phyloP scores from a whole-genome alignment of 2,329 filamentous ascomycete genomes.

The Sclerotinia glacialis region DNA sequence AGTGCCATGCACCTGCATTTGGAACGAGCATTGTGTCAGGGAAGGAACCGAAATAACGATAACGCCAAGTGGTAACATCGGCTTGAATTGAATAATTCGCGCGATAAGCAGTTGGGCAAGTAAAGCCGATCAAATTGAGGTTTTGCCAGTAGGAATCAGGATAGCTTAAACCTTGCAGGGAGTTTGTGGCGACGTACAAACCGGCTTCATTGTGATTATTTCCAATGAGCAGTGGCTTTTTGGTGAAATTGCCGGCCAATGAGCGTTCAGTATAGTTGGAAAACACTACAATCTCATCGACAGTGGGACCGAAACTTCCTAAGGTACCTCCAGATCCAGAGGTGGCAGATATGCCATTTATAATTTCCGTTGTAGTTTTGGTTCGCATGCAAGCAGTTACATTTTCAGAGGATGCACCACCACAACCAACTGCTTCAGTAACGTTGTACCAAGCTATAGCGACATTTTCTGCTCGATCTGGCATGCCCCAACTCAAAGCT shows the following conservation, averaged over 20 bases:
- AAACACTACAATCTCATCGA: conserved; percentile 36
- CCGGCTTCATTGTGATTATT: conserved; percentile 41
- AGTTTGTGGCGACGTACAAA: conserved; percentile 34
- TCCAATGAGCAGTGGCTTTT: conserved; percentile 38
- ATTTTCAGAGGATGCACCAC: conserved; percentile 28
- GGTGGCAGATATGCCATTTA: neutral
- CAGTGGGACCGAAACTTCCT: conserved; percentile 34
- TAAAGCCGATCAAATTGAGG: conserved; percentile 39
- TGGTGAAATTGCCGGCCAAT: conserved; percentile 24
- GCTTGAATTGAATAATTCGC: conserved; percentile 34
- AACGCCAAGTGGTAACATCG: conserved; percentile 42
- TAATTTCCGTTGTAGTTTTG: conserved; percentile 30
- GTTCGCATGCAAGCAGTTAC: conserved; percentile 36
- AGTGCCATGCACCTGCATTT: conserved; percentile 41
- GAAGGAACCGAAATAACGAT: conserved; percentile 42
- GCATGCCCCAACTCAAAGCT: conserved; percentile 34
- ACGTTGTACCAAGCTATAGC: conserved; percentile 34
- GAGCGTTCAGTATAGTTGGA: conserved; percentile 33
- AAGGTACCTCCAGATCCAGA: conserved; percentile 24
- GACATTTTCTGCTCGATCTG: conserved; percentile 25
- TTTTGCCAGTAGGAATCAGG: conserved; percentile 35
- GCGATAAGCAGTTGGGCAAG: conserved; percentile 37
- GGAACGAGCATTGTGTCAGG: conserved; percentile 38
- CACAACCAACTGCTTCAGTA: conserved; percentile 35
- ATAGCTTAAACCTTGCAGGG: conserved; percentile 27